Base-by-base conservation (phyloP, 2,329 filamentous ascomycete species). In the Calonectria fujianensis region DNA sequence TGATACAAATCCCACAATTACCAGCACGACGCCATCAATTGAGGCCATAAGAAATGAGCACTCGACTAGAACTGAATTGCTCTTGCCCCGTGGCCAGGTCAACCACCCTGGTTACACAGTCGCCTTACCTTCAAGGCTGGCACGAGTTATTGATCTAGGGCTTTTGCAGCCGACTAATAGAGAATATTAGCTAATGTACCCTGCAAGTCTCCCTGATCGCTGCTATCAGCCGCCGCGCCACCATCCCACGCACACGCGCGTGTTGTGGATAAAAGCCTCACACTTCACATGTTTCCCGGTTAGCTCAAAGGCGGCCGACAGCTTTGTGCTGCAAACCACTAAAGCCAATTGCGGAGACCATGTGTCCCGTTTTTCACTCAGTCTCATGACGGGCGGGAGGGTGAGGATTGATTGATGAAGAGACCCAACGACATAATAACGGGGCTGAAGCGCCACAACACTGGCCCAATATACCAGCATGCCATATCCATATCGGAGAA, bases 201-300 rank as follows among this genome's bases (percentile, higher is more conserved):
- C 57, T 61, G 57, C 57, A 39, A n/a, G 24, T 61, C 35, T 61
- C 57, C 57, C 57, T 61, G 35, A 16, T 61, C 57, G 35, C 35
- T 10, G n/a, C 16, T 61, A 61, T 61, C 57, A 61, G 57, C 35
- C 37, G 54, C 54, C 57, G 27, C 57, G 35, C 57, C 57, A 61
- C 57, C 57, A 61, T 61, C 57, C 57, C 57, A 41, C 57, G 35
- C 57, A 24, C 57, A 39, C 6, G 35, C 24, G 57, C 16, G 13
- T 27, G n/a, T 61, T 39, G n/a, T 20, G n/a, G 54, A 24, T 61
- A 61, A 39, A 61, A 37, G 54, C 54, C 54, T 1, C 54, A 39
- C 54, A 61, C 54, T 61, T 61, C 54, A 61, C 54, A 39, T 61
- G 54, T 10, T 37, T 37, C 54, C 14, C 10, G 32, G 13, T 4